Evolutionary conservation across 2,329 filamentous ascomycete species (phyloP).

Genomic region (Ophiocordyceps camponoti-floridani): DNA sequence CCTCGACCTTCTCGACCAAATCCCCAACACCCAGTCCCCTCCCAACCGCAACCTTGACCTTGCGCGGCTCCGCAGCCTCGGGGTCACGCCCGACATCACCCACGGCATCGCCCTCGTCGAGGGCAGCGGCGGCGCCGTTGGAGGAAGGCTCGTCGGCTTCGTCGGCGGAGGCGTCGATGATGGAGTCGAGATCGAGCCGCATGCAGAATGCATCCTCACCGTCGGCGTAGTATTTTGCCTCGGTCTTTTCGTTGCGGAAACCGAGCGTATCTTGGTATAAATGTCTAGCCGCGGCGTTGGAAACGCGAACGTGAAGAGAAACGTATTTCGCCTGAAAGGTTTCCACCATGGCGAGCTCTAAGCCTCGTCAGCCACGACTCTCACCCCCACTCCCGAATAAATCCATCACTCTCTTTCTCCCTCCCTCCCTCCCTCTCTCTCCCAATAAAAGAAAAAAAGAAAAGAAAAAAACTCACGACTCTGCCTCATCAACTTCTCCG

Average conservation of each 20-base stretch:
- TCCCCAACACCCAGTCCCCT: slow-evolving; percentile 62
- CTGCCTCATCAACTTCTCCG: slow-evolving; percentile 95
- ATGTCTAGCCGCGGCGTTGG: slow-evolving; percentile 77
- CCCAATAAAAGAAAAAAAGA: background rate
- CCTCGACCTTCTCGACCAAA: slow-evolving; percentile 55
- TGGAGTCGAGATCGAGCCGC: slow-evolving; percentile 58
- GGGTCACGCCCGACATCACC: slow-evolving; percentile 43
- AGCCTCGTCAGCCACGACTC: background rate
- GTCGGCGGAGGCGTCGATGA: slow-evolving; percentile 14
- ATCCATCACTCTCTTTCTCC: too few species aligned
- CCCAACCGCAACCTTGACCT: slow-evolving; percentile 75
- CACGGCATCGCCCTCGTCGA: slow-evolving; percentile 53
- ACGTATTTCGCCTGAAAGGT: slow-evolving; percentile 85
- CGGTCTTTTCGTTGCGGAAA: slow-evolving; percentile 74
- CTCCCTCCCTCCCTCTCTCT: too few species aligned
- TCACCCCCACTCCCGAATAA: too few species aligned
- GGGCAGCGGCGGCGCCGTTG: slow-evolving; percentile 16
- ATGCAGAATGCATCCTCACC: slow-evolving; percentile 93
- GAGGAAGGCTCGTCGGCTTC: slow-evolving; percentile 21
- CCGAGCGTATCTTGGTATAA: slow-evolving; percentile 86
- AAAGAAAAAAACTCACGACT: slow-evolving; percentile 45
- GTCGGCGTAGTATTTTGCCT: slow-evolving; percentile 89
- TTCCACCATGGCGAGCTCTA: slow-evolving; percentile 92
- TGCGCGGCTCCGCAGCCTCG: slow-evolving; percentile 16
- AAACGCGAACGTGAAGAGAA: slow-evolving; percentile 85